Percentiles rank a stretch among this genome's conserved stretches.
phyloP scores from a whole-genome alignment of 495 filamentous ascomycete genomes.

The Aspergillus hancockii region DNA sequence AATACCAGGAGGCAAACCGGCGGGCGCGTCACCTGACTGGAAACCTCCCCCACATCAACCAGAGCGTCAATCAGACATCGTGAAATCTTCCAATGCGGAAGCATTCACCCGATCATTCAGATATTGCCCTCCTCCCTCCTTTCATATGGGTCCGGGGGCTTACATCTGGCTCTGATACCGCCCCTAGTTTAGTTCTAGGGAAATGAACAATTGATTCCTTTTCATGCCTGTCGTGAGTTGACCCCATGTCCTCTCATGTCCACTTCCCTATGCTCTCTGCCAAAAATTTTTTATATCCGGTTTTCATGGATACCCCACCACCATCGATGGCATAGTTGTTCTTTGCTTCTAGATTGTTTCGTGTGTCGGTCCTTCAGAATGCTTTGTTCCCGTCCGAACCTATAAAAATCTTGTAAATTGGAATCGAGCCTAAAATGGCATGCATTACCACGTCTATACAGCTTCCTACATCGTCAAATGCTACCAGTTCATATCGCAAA shows the following conservation, averaged over 20 bases:
- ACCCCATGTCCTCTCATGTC: conserved; percentile 14
- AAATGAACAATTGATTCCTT: conserved; percentile 27
- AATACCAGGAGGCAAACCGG: background rate
- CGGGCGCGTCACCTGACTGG: conserved; percentile 5
- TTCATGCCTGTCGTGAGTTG: conserved; percentile 46
- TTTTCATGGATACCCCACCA: conserved; percentile 18
- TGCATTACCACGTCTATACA: conserved; percentile 1
- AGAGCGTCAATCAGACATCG: conserved; percentile 6
- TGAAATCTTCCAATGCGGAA: conserved; percentile 6
- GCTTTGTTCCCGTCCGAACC: background rate
- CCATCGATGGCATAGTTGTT: conserved; percentile 7
- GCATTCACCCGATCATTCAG: conserved; percentile 10
- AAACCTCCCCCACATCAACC: conserved; percentile 4
- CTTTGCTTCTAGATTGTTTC: conserved; percentile 1
- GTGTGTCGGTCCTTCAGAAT: conserved; percentile 6
- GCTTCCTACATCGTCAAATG: background rate
- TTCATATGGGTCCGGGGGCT: conserved; percentile 13
- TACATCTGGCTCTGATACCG: conserved; percentile 5
- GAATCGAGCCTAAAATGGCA: conserved; percentile 1
- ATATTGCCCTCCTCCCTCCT: conserved; percentile 17
- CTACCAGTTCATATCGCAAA: conserved; percentile 5
- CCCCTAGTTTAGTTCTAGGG: conserved; percentile 2
- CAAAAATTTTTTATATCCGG: background rate
- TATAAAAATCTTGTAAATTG: conserved; percentile 2
- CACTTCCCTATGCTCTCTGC: conserved; percentile 10